Conservation (phyloP, 2,329 filamentous ascomycete genomes). For the Cladosporium sp. region DNA sequence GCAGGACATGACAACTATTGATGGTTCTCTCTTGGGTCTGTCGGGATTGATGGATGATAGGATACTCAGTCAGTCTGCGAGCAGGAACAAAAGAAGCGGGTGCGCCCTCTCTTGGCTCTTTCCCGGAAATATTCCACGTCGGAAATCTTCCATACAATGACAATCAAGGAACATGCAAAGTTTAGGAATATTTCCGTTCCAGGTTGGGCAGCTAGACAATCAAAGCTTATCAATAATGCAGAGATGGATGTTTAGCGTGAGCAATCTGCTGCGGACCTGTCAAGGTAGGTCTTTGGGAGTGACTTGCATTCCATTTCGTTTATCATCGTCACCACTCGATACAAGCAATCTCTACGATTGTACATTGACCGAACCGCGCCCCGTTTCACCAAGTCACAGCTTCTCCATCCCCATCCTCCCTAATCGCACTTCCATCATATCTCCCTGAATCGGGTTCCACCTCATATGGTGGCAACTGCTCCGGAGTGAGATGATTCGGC, state of each 20-base stretch:
- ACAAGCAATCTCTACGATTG: too few relatives aligned
- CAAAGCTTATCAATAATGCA: too few relatives aligned
- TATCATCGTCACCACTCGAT: too few relatives aligned
- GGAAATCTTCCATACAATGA: neutral
- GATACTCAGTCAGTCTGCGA: neutral
- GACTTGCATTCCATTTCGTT: too few relatives aligned
- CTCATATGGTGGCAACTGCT: constrained; percentile 34
- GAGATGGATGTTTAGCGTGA: too few relatives aligned
- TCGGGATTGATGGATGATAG: neutral
- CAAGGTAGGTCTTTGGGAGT: too few relatives aligned
- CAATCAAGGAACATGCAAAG: too few relatives aligned
- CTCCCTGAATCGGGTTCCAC: constrained; percentile 30
- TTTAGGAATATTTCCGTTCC: too few relatives aligned
- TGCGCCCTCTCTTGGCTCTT: too few relatives aligned
- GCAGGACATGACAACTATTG: neutral
- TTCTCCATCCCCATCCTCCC: constrained; percentile 4
- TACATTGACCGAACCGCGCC: neutral
- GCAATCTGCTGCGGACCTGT: too few relatives aligned
- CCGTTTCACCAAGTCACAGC: neutral
- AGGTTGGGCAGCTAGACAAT: too few relatives aligned
- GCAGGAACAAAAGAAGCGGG: too few relatives aligned
- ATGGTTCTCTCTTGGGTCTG: neutral
- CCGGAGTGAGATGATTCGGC: constrained; percentile 35
- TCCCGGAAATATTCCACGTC: neutral
- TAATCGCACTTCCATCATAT: constrained; percentile 31